Evolutionary conservation across 768 basidiomycete species (phyloP), one percentile per base, ranked within the genome.

Genomic region (Lactifluus pinguis): DNA sequence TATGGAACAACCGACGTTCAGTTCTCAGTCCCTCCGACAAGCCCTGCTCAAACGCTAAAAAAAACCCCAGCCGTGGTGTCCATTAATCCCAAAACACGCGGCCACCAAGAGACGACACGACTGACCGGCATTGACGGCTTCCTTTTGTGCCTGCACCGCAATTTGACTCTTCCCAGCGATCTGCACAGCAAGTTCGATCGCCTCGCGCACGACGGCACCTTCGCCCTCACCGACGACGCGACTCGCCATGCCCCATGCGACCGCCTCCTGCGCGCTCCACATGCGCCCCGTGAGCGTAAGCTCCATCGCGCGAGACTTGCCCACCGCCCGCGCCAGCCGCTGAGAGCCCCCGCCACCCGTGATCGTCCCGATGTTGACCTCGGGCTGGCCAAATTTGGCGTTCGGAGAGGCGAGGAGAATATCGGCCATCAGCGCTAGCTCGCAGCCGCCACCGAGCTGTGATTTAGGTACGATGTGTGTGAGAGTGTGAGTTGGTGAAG

Each of bases 331-430:
- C 14, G 89, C 83, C 56, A 98, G 83, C 47, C 95, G 87, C 69
- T 98, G 95, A 2, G 93, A 92, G 5, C 95, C 95, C 34, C 95
- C 95, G 9, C 88, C 92, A 3, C 95, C 95, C 15, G 95, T 94
- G 69, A 98, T 97, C 62, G 92, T 86, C 55, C 94, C 95, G 34
- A 98, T 80, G 69, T 90, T 94, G 73, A 99, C 93, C 72, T 98
- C 95, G 17, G 95, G 95, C 71, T 97, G 95, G 17, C 93, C 93
- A 66, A 99, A 97, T 67, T 85, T 84, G 17, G 95, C 95, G 10
- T 82, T 91, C 2, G 92, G 88, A 6, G 92, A 88, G 17, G 87
- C 92, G 52, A 97, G 83, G 69, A 98, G 86, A 72, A 98, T 92
- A 76, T 98, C 95, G 72, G 92, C 91, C 85, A 92, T 92, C 65